phyloP scores from a whole-genome alignment of 2,329 filamentous ascomycete species.

The Claviceps sp. region DNA sequence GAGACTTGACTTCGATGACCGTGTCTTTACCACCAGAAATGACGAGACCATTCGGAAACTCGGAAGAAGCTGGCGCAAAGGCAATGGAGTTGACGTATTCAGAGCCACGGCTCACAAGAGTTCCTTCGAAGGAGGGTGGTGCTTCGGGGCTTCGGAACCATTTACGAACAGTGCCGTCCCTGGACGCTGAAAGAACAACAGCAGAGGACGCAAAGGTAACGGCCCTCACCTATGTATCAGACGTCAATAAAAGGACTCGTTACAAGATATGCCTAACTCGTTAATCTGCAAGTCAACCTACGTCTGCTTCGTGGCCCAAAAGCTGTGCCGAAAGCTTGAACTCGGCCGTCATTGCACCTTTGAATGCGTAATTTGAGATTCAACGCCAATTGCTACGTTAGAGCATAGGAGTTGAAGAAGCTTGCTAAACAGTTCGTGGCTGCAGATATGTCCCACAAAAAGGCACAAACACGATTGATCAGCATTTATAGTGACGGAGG shows the following conservation, averaged over 20 bases:
- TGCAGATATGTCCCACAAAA: neutral
- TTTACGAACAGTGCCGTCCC: conserved; percentile 78
- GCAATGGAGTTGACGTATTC: conserved; percentile 81
- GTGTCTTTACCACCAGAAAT: conserved; percentile 83
- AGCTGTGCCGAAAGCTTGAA: conserved; percentile 92
- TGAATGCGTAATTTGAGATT: conserved; percentile 1
- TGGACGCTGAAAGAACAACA: conserved; percentile 69
- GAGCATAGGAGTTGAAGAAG: neutral
- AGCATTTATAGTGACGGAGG: neutral
- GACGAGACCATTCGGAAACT: conserved; percentile 66
- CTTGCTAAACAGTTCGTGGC: neutral
- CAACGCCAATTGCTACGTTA: neutral
- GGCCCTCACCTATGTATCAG: conserved; percentile 57
- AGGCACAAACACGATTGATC: neutral
- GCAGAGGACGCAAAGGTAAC: conserved; percentile 65
- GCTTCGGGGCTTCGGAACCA: conserved; percentile 59
- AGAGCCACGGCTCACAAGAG: conserved; percentile 65
- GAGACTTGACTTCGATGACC: conserved; percentile 78
- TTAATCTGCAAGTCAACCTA: conserved; percentile 31
- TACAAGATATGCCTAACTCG: neutral
- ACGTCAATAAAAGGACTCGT: neutral
- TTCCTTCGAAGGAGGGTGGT: conserved; percentile 61
- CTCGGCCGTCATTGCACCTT: conserved; percentile 51
- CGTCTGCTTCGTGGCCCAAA: conserved; percentile 84
- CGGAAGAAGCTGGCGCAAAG: conserved; percentile 54